Evolutionary conservation across 306 rosid species (phyloP).

Genomic region (Dryas alaskensis): DNA sequence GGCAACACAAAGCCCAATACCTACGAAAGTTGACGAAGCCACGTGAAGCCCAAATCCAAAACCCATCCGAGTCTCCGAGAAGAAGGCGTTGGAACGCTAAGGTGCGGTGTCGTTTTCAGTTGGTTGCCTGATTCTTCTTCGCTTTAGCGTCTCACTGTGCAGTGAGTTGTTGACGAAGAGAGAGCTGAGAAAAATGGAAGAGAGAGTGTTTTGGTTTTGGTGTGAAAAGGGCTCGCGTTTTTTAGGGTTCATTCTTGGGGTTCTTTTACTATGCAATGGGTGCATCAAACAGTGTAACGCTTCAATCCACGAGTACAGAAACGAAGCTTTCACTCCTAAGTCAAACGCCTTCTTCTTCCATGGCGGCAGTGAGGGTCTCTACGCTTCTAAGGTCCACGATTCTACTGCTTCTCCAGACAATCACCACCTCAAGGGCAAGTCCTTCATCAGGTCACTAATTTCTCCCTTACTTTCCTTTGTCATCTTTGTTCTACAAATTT

Average conservation of each 20-base stretch:
- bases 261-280: conserved; percentile 14
- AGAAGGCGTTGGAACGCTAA: neutral
- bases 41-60: neutral
- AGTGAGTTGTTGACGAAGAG: neutral
- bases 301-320: conserved; percentile 72
- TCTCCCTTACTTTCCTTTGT: neutral
- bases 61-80: neutral
- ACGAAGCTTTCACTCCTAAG: conserved; percentile 56
- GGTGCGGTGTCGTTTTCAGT: conserved; percentile 7
- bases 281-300: conserved; percentile 32
- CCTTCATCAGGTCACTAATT: conserved; percentile 55
- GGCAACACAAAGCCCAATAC: neutral
- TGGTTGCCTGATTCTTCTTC: neutral
- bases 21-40: neutral
- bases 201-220: neutral
- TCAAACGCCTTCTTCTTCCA: conserved; percentile 96
- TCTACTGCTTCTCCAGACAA: conserved; percentile 28
- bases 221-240: neutral
- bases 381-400: conserved; percentile 48
- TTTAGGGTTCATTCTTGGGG: conserved; percentile 15
- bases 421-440: conserved; percentile 50
- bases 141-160: neutral
- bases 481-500: neutral
- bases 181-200: neutral
- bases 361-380: conserved; percentile 85